Evolutionary conservation across 2,329 filamentous ascomycete genomes (phyloP), one percentile per base, ranked within the genome.

Genomic region (Cryphonectria naterciae): DNA sequence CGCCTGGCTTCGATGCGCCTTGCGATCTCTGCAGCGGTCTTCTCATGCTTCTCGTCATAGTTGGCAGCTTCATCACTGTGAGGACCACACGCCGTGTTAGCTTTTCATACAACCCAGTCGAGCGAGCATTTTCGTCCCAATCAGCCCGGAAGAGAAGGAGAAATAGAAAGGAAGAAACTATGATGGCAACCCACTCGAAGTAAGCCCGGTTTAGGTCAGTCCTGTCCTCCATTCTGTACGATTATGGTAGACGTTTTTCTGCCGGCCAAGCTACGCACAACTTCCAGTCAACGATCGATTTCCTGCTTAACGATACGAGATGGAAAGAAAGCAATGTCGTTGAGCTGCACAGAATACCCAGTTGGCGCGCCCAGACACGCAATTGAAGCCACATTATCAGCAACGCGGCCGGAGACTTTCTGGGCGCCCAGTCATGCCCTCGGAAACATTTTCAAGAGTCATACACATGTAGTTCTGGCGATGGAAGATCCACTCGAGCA

Each of bases 21-120:
- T 32, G 86, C 84, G n/a, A 93, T 81, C 74, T 84, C 83, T 49
- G 81, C 79, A 63, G 88, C 82, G 17, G 85, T 83, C 75, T 86
- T 85, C 66, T 83, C 82, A 74, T 88, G 88, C 70, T 85, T 86
- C 54, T 79, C 76, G 75, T 92, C 89, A 76, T 91, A 91, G 2
- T 80, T 79, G 2, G 85, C 80, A 4, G 88, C 85, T 72, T 86
- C 80, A 64, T 86, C 79, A 73, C 88, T 89, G 63, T 13, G 1
- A 10, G 4, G 1, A 28, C 11, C n/a, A 8, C 49, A 19, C 2
- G 39, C 63, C 35, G 32, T 39, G 19, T 49, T n/a, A 72, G 70
- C 62, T 35, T 35, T 64, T n/a, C 13, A 6, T 13, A 3, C 39
- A 41, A 8, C 28, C n/a, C 52, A 28, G 52, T 3, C 52, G 7